phyloP scores from a whole-genome alignment of 257 asterid genomes.

The Knoxia roxburghii region DNA sequence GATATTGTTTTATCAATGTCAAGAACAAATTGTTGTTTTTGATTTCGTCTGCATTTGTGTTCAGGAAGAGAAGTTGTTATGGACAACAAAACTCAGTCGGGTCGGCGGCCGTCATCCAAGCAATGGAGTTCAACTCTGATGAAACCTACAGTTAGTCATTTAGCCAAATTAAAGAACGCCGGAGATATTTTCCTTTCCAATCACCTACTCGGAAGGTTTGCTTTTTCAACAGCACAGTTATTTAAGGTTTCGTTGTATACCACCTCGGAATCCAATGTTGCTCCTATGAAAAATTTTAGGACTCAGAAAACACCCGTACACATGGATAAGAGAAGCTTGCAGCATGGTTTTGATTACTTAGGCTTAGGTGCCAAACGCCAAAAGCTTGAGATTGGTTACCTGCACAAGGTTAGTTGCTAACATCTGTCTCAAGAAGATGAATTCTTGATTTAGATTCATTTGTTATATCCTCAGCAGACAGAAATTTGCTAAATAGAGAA shows the following conservation, averaged over 20 bases:
- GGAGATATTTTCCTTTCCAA: constrained; percentile 25
- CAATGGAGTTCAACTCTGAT: constrained; percentile 52
- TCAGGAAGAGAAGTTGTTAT: constrained; percentile 32
- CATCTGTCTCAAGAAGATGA: neutral
- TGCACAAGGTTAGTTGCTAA: constrained; percentile 43
- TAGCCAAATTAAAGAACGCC: constrained; percentile 59
- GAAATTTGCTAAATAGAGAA: neutral
- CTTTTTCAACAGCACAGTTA: neutral
- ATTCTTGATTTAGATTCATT: neutral
- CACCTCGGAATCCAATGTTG: neutral
- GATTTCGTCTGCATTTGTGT: neutral
- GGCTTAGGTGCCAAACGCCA: constrained; percentile 67
- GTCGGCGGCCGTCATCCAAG: constrained; percentile 25
- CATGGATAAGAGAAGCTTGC: constrained; percentile 23
- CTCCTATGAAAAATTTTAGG: constrained; percentile 27
- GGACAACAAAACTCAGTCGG: constrained; percentile 31
- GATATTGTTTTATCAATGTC: neutral
- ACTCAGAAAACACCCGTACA: constrained; percentile 27
- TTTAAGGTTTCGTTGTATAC: neutral
- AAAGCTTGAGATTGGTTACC: constrained; percentile 76
- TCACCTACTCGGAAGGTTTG: constrained; percentile 45
- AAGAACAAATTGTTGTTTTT: neutral
- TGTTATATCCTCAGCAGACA: neutral
- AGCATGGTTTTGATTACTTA: constrained; percentile 27
- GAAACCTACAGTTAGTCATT: constrained; percentile 87